Evolutionary conservation across 1,139 yeast species (phyloP).

Genomic region (Ogataea hybrid): DNA sequence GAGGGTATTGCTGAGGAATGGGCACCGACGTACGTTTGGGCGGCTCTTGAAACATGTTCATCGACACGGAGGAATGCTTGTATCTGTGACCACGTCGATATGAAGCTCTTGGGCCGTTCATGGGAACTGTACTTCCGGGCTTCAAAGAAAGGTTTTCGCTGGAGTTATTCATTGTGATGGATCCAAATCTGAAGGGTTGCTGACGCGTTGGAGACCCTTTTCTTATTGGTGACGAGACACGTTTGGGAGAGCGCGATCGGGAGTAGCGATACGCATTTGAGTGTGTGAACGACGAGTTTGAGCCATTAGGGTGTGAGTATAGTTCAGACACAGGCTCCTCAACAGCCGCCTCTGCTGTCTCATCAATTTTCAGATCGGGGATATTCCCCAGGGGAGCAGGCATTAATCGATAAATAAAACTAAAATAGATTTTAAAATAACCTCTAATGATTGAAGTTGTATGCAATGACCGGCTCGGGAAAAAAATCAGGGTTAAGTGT

Average conservation of each 20-base stretch:
- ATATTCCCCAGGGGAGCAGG: constrained; percentile 5
- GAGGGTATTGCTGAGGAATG: constrained; percentile 75
- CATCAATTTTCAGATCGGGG: constrained; percentile 7
- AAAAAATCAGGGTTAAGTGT: constrained; percentile 83
- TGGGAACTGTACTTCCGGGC: constrained; percentile 27
- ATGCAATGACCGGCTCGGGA: constrained; percentile 71
- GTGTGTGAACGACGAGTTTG: constrained; percentile 6
- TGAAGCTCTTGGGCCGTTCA: constrained; percentile 47
- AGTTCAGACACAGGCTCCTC: constrained; percentile 1
- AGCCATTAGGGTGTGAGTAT: constrained; percentile 5
- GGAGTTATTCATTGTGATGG: constrained; percentile 38
- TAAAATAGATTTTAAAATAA: background rate
- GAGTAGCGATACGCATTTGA: constrained; percentile 13
- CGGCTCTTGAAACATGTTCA: constrained; percentile 95
- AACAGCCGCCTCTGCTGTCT: background rate
- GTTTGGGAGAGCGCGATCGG: constrained; percentile 32
- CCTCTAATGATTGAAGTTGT: constrained; percentile 43
- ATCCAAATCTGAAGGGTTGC: constrained; percentile 53
- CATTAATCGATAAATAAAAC: constrained; percentile 1
- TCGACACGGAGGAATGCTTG: constrained; percentile 94
- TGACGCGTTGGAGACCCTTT: constrained; percentile 41
- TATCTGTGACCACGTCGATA: constrained; percentile 94
- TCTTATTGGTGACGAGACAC: constrained; percentile 33
- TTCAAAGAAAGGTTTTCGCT: constrained; percentile 22
- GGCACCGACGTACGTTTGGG: constrained; percentile 64